These are phyloP conservation scores for Wakefieldia striispora DNA, from an alignment of 768 basidiomycete species.

Conservation along the genomic window DNA sequence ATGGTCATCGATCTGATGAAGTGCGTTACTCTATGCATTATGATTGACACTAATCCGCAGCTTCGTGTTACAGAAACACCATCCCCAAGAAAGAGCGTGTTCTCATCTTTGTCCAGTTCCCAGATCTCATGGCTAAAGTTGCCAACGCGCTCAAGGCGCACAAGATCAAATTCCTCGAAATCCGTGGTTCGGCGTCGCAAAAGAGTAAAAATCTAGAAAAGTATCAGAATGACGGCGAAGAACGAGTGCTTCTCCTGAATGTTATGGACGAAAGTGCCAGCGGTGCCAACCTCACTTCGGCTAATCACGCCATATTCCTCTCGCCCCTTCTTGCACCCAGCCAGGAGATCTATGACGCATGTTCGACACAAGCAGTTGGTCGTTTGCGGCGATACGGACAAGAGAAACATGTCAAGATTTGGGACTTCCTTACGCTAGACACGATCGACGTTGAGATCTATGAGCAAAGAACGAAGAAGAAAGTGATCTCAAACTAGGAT, in stretches of 20 bases:
- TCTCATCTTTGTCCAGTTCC: slow-evolving; percentile 95
- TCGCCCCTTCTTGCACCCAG: slow-evolving; percentile 83
- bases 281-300: slow-evolving; percentile 87
- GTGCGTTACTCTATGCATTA: slow-evolving; percentile 39
- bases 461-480: slow-evolving; percentile 42
- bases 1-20: slow-evolving; percentile 72
- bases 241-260: slow-evolving; percentile 81
- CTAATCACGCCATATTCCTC: slow-evolving; percentile 94
- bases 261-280: slow-evolving; percentile 96
- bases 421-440: slow-evolving; percentile 79
- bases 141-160: slow-evolving; percentile 74
- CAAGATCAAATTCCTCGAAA: slow-evolving; percentile 74
- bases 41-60: not conserved
- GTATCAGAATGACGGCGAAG: slow-evolving; percentile 79
- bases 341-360: slow-evolving; percentile 82
- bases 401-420: slow-evolving; percentile 74
- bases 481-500: slow-evolving; percentile 22
- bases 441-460: slow-evolving; percentile 90
- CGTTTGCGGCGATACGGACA: slow-evolving; percentile 84
- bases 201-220: slow-evolving; percentile 81
- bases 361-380: slow-evolving; percentile 81
- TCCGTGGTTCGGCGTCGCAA: slow-evolving; percentile 71
- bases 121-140: slow-evolving; percentile 89
- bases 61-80: slow-evolving; percentile 44
- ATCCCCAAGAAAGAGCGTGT: slow-evolving; percentile 78